phyloP scores from a whole-genome alignment of 2,329 filamentous ascomycete species.

The Pestalotiopsis sp. region DNA sequence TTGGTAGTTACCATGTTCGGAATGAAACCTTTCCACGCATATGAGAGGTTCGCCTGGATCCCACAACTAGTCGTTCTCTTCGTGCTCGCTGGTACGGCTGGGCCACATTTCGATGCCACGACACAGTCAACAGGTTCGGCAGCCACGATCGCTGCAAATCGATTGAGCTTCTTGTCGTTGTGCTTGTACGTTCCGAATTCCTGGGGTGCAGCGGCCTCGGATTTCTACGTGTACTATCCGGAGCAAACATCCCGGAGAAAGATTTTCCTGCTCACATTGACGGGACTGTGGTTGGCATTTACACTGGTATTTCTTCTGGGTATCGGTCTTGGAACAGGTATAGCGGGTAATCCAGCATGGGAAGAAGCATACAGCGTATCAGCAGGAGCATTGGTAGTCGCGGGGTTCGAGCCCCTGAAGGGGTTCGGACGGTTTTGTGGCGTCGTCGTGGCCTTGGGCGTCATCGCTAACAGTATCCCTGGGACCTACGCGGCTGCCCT shows the following conservation, averaged over 20 bases:
- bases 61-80: constrained; percentile 64
- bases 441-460: constrained; percentile 64
- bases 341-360: constrained; percentile 55
- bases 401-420: constrained; percentile 60
- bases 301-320: constrained; percentile 64
- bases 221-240: constrained; percentile 63
- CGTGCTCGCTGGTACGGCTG: constrained; percentile 64
- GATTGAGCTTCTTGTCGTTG: constrained; percentile 71
- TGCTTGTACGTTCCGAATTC: constrained; percentile 67
- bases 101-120: constrained; percentile 58
- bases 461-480: constrained; percentile 68
- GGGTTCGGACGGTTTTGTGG: constrained; percentile 69
- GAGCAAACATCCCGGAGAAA: constrained; percentile 27
- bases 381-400: constrained; percentile 66
- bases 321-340: constrained; percentile 63
- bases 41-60: constrained; percentile 69
- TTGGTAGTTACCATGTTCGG: constrained; percentile 70
- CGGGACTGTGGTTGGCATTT: constrained; percentile 2
- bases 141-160: constrained; percentile 55
- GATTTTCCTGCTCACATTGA: constrained; percentile 49
- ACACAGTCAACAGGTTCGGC: constrained; percentile 53
- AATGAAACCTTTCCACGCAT: constrained; percentile 68
- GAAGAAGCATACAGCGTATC: constrained; percentile 58
- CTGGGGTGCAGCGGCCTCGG: constrained; percentile 64
- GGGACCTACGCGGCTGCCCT: constrained; percentile 67